These are phyloP conservation scores for Crithidia brevicula DNA, from an alignment of 208 protist species.

Conservation along the genomic window DNA sequence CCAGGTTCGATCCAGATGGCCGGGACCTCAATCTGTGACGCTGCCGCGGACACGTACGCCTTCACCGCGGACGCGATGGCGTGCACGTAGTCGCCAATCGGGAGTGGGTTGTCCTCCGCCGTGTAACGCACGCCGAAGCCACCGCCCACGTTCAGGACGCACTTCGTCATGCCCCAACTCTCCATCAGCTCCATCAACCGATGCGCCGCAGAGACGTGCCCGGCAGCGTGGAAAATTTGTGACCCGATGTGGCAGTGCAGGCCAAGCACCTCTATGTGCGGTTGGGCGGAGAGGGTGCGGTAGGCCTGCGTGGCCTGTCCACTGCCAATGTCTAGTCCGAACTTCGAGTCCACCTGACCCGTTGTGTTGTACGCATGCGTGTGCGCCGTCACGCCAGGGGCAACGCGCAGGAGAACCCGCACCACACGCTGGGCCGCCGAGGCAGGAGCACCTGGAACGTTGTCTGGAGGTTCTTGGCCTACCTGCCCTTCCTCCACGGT, in stretches of 20 bases:
- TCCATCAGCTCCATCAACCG: slow-evolving; percentile 10
- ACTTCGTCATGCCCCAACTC: slow-evolving; percentile 14
- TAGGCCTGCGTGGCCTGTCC: slow-evolving; percentile 16
- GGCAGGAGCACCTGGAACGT: too few species aligned
- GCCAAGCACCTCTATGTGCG: slow-evolving; percentile 5
- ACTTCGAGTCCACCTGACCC: slow-evolving; percentile 21
- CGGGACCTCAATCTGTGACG: not conserved
- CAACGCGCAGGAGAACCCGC: slow-evolving; percentile 13
- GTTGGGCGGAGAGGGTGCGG: not conserved
- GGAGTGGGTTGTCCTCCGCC: not conserved
- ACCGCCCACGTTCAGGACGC: slow-evolving; percentile 17
- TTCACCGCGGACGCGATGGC: not conserved
- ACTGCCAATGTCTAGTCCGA: slow-evolving; percentile 14
- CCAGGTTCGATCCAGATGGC: slow-evolving; percentile 19
- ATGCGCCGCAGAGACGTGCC: slow-evolving; percentile 6
- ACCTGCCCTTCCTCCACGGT: too few species aligned
- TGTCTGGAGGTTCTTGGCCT: too few species aligned
- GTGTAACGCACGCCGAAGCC: slow-evolving; percentile 20
- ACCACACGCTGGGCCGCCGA: not conserved
- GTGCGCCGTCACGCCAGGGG: slow-evolving; percentile 15
- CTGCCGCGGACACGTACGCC: not conserved
- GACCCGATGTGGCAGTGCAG: slow-evolving; percentile 24
- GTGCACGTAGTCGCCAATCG: not conserved
- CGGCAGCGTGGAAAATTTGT: slow-evolving; percentile 11
- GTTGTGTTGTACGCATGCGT: slow-evolving; percentile 24